phyloP scores from a whole-genome alignment of 768 basidiomycete species.

The Suillus americanus region DNA sequence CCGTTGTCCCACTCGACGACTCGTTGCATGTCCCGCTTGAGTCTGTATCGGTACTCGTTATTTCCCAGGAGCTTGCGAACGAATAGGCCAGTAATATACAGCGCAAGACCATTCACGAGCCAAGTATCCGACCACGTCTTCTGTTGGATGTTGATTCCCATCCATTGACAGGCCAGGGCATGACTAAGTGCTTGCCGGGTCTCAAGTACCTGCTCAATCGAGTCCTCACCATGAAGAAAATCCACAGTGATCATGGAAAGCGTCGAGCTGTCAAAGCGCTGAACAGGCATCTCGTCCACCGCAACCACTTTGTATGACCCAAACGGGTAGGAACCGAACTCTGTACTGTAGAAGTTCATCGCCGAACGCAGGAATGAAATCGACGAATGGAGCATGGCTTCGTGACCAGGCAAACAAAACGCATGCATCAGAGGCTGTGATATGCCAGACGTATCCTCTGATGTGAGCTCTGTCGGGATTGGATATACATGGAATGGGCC shows the following conservation, averaged over 20 bases:
- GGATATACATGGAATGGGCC: constrained; percentile 87
- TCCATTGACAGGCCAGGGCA: constrained; percentile 93
- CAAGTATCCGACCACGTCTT: constrained; percentile 93
- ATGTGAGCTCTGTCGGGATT: constrained; percentile 59
- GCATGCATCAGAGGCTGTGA: constrained; percentile 81
- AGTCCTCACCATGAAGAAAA: constrained; percentile 81
- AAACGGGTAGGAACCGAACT: constrained; percentile 96
- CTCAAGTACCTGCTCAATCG: constrained; percentile 92
- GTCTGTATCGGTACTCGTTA: constrained; percentile 93
- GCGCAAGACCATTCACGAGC: constrained; percentile 92
- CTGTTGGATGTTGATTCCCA: constrained; percentile 93
- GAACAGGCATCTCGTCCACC: constrained; percentile 82
- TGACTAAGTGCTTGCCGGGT: constrained; percentile 84
- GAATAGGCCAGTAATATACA: constrained; percentile 89
- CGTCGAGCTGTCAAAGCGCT: constrained; percentile 84
- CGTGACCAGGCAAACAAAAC: constrained; percentile 90
- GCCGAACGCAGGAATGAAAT: constrained; percentile 79
- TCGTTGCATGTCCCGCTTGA: constrained; percentile 96
- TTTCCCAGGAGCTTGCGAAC: constrained; percentile 86
- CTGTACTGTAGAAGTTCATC: constrained; percentile 89
- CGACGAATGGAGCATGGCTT: constrained; percentile 66
- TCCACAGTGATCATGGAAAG: constrained; percentile 79
- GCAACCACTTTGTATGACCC: constrained; percentile 93
- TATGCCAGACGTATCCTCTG: constrained; percentile 61
- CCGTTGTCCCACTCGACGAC: constrained; percentile 88